phyloP scores from a whole-genome alignment of 345 rosid genomes.

The Linum trigynum region DNA sequence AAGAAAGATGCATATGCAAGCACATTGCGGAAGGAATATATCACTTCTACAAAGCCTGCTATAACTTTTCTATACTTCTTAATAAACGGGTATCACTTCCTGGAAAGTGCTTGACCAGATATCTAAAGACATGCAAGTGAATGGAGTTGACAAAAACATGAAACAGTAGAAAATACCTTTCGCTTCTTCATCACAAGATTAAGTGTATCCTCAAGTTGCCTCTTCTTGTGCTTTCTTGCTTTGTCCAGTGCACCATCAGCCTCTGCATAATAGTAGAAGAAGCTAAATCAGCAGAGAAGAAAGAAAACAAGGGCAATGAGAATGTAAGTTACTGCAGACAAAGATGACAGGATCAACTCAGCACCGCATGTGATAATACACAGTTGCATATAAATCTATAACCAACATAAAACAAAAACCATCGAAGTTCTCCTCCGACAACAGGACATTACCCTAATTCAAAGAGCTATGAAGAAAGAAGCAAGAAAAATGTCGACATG shows the following conservation, averaged over 20 bases:
- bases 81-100: too few relatives aligned
- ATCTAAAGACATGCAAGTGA: background rate
- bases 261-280: conserved; percentile 36
- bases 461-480: background rate
- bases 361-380: background rate
- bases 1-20: too few relatives aligned
- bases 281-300: conserved; percentile 13
- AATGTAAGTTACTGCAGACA: background rate
- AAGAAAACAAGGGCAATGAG: background rate
- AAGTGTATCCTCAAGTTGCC: conserved; percentile 97
- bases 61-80: too few relatives aligned
- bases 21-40: too few relatives aligned
- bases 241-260: conserved; percentile 99
- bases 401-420: background rate
- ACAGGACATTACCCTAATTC: background rate
- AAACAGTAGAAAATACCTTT: conserved; percentile 43
- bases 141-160: background rate
- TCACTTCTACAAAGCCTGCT: too few relatives aligned
- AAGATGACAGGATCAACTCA: background rate
- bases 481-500: conserved; percentile 1
- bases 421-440: background rate
- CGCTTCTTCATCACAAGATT: conserved; percentile 83
- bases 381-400: background rate
- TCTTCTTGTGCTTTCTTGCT: conserved; percentile 98
- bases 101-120: background rate